Conservation (phyloP, 1,139 yeast genomes). For the Suhomyces yuchorum region DNA sequence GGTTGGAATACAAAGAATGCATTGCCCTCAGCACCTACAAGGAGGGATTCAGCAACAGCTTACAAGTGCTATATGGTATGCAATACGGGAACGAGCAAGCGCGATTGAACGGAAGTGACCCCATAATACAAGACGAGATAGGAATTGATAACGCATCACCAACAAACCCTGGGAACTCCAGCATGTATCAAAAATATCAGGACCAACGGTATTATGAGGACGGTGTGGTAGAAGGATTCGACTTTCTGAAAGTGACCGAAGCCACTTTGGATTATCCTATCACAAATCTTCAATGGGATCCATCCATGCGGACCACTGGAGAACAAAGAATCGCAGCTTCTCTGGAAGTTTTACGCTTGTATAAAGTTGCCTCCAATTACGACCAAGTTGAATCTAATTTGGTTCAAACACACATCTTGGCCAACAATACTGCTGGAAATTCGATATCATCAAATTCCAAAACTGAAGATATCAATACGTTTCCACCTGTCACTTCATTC, state of each 20-base stretch:
- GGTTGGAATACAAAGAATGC: slow-evolving; percentile 44
- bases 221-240: slow-evolving; percentile 39
- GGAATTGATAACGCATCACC: slow-evolving; percentile 16
- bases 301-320: slow-evolving; percentile 36
- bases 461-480: slow-evolving; percentile 45
- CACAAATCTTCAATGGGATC: slow-evolving; percentile 76
- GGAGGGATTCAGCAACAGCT: slow-evolving; percentile 65
- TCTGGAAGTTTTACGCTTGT: slow-evolving; percentile 70
- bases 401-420: slow-evolving; percentile 44
- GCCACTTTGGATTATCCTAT: slow-evolving; percentile 62
- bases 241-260: slow-evolving; percentile 55
- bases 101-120: slow-evolving; percentile 11
- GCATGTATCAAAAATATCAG: slow-evolving; percentile 3
- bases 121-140: slow-evolving; percentile 14
- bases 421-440: slow-evolving; percentile 37
- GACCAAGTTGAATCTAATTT: slow-evolving; percentile 37
- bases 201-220: slow-evolving; percentile 8
- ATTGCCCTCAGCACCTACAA: slow-evolving; percentile 69
- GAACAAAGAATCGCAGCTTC: slow-evolving; percentile 61
- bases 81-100: slow-evolving; percentile 30
- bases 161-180: slow-evolving; percentile 5
- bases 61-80: slow-evolving; percentile 50
- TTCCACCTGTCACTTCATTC: slow-evolving; percentile 87
- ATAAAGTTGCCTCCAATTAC: slow-evolving; percentile 49
- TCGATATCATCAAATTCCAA: slow-evolving; percentile 4